Base-by-base conservation (phyloP, 768 basidiomycete species). In the Amanita thiersii region DNA sequence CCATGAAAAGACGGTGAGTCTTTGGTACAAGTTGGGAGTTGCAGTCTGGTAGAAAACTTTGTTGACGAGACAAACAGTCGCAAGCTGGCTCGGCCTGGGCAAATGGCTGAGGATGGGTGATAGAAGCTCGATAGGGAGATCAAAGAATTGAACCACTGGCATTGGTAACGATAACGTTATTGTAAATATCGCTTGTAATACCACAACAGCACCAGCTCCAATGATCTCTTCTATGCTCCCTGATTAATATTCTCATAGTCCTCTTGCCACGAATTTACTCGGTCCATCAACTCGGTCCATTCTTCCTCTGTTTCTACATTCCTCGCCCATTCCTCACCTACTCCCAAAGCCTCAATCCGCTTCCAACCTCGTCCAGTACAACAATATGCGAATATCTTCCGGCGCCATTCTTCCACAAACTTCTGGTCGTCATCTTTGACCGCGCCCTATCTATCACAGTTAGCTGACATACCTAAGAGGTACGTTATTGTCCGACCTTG, bases 1-100 rank as follows among this genome's bases (percentile, higher is more conserved):
- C 86, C 84, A 86, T 11, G 83, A 69, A 57, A 77, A 80, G 33
- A 88, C 76, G 32, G 63, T 69, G 12, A 79, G 66, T 9, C 68
- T 63, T 18, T 69, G 62, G 50, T 89, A 90, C 17, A 89, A 63
- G 20, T 57, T 47, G 7, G 69, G 63, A 2, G 62, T 56, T 0
- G 77, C 69, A 47, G 77, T 78, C 1, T 46, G 32, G 46, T 74
- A 59, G 50, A 87, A 85, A 0, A 59, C 42, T 36, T 64, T 70
- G 56, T 70, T 78, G 15, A 87, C 81, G 4, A 78, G 69, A 52
- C 77, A 81, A 4, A 68, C 50, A 0, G 52, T 43, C 4, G 68
- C 68, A 17, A 85, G 57, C 52, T 83, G 69, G 18, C 66, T 68
- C 0, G 79, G 67, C 25, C 69, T 74, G 3, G 66, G 35, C 10